Conservation (phyloP, 345 rosid genomes). For the Aquilaria sinensis region DNA sequence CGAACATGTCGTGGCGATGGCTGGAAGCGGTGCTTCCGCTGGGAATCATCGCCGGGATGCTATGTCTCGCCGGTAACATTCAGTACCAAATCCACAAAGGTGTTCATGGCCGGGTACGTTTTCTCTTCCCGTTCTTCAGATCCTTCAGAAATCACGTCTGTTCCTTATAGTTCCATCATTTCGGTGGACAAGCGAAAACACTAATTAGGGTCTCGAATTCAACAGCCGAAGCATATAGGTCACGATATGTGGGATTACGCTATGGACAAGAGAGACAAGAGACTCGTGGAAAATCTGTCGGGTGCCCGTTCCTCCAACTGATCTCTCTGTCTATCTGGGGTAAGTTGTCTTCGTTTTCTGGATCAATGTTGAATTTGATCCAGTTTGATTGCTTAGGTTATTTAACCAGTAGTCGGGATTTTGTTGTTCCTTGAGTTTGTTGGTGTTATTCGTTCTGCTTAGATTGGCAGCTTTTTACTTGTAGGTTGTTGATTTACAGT, state of each 20-base stretch:
- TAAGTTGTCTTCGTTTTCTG: too few relatives aligned
- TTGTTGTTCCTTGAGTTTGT: too few relatives aligned
- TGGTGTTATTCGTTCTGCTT: too few relatives aligned
- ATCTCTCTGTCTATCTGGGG: background rate
- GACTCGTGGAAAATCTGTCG: conserved; percentile 50
- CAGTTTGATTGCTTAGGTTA: background rate
- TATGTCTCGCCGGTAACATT: conserved; percentile 72
- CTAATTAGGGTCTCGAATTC: conserved; percentile 1
- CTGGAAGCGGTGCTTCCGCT: conserved; percentile 83
- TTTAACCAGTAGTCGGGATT: too few relatives aligned
- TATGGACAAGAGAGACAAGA: conserved; percentile 94
- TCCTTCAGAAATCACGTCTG: conserved; percentile 1
- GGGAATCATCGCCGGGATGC: conserved; percentile 94
- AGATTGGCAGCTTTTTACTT: too few relatives aligned
- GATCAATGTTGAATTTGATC: too few relatives aligned
- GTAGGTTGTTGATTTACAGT: too few relatives aligned
- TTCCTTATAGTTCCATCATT: conserved; percentile 1
- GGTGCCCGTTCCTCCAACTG: conserved; percentile 29
- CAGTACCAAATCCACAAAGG: conserved; percentile 91
- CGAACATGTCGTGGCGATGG: conserved; percentile 56
- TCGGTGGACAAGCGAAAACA: conserved; percentile 1
- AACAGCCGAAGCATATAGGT: conserved; percentile 88
- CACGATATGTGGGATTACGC: conserved; percentile 92
- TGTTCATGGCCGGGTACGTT: conserved; percentile 72
- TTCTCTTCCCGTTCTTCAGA: background rate